Evolutionary conservation across 2,329 filamentous ascomycete genomes (phyloP).

Genomic region (Polytolypa hystricis): DNA sequence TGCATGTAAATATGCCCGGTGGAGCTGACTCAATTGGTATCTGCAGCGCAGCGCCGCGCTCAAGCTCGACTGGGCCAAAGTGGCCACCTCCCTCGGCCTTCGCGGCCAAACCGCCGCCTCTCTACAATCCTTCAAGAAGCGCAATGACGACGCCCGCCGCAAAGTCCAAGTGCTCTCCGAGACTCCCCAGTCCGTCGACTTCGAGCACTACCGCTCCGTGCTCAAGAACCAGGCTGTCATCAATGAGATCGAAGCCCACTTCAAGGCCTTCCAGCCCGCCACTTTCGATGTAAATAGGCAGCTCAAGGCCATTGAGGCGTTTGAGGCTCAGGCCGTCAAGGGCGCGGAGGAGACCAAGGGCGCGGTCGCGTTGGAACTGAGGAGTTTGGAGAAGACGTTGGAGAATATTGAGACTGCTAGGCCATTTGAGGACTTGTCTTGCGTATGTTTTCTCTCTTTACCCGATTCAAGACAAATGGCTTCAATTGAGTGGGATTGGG

Average conservation of each 20-base stretch:
- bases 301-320: conserved; percentile 95
- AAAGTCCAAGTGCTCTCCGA: conserved; percentile 77
- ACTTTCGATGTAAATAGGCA: conserved; percentile 89
- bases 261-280: conserved; percentile 79
- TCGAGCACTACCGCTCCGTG: conserved; percentile 76
- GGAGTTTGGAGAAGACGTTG: conserved; percentile 86
- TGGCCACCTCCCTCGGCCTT: conserved; percentile 88
- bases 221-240: conserved; percentile 95
- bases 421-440: conserved; percentile 93
- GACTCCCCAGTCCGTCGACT: conserved; percentile 79
- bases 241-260: conserved; percentile 95
- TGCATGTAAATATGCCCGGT: conserved; percentile 18
- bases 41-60: conserved; percentile 89
- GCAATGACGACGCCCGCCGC: conserved; percentile 96
- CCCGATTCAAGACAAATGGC: background rate
- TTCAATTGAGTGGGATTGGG: background rate
- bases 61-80: conserved; percentile 98
- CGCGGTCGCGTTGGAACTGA: conserved; percentile 88
- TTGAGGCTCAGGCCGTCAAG: conserved; percentile 93
- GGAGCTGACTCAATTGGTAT: conserved; percentile 10
- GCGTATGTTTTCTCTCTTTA: conserved; percentile 56
- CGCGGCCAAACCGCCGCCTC: conserved; percentile 86
- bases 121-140: conserved; percentile 97
- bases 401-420: conserved; percentile 95
- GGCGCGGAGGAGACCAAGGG: conserved; percentile 95